Conservation (phyloP, 805 yeast species). For the Wickerhamiella azyma region DNA sequence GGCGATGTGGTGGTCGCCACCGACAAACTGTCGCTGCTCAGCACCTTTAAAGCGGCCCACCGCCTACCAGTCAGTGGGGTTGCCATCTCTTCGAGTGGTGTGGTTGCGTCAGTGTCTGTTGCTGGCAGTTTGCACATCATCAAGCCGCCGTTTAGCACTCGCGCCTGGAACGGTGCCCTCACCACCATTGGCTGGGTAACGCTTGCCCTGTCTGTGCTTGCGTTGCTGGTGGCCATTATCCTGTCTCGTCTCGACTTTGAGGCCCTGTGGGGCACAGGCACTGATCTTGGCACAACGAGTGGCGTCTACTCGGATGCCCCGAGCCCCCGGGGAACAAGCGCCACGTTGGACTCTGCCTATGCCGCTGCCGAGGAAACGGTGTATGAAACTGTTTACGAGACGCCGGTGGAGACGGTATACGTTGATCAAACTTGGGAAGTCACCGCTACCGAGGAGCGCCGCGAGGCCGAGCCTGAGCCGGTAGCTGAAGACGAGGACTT, state of each 20-base stretch:
- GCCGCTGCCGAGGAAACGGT: neutral
- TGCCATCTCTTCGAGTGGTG: constrained; percentile 11
- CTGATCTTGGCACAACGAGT: neutral
- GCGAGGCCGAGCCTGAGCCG: too few species aligned
- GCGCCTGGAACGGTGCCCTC: neutral
- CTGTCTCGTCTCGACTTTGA: neutral
- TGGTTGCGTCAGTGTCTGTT: constrained; percentile 16
- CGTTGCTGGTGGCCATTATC: neutral
- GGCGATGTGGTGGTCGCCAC: constrained; percentile 16
- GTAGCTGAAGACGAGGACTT: too few species aligned
- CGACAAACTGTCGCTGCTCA: constrained; percentile 3
- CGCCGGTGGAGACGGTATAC: neutral
- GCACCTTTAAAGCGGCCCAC: constrained; percentile 10
- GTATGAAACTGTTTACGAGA: neutral
- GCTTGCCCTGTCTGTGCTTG: constrained; percentile 2
- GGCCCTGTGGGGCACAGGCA: neutral
- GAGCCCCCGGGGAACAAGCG: too few species aligned
- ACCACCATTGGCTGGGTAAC: constrained; percentile 14
- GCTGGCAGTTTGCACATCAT: constrained; percentile 15
- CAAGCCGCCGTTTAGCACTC: constrained; percentile 1
- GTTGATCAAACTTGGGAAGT: too few species aligned
- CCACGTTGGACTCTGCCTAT: too few species aligned
- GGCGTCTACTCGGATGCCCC: too few species aligned
- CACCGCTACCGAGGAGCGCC: too few species aligned
- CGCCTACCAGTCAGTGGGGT: constrained; percentile 18